Evolutionary conservation across 2,329 filamentous ascomycete species (phyloP), one percentile per base, ranked within the genome.

Genomic region (Elsinoe necatrix): DNA sequence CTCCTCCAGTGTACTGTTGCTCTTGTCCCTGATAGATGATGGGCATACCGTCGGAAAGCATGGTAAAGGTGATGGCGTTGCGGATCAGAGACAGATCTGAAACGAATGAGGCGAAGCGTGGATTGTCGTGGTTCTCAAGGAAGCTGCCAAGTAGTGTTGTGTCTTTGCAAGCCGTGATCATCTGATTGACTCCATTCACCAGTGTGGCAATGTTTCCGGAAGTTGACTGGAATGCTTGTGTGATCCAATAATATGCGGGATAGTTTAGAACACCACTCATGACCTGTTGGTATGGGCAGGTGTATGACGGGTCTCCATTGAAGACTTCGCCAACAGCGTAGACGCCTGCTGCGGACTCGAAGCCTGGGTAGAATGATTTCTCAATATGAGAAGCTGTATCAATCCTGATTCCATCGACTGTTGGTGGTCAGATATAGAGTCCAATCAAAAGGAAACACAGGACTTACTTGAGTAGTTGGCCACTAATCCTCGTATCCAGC

Each of bases 401-500:
- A 25, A 78, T 67, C 56, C 76, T 73, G 25, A 79, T 62, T 2
- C 75, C 76, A 62, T 79, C 76, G 70, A 85, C 68, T 68, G 7
- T 5, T 16, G 18, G 23, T 25, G 29, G 2, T 37, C 25, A 47
- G 16, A 34, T 16, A 7, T 16, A 14, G 14, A 37, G 21, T 35
- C 11, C 21, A 4, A 42, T n/a, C 18, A 16, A 5, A 4, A 41
- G 12, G 54, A 23, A 16, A 29, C 27, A 29, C 14, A 12, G 25
- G 9, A 45, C 50, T 27, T 61, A 64, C 62, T 81, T 23, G 73
- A 73, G 64, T 84, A 86, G 60, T 81, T 80, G 2, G 72, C 64
- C 1, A 86, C 78, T 0, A 86, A 70, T 43, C 71, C 71, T n/a
- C 65, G 68, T 60, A 86, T 73, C 84, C 84, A 87, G 18, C 71